These are phyloP conservation scores for Nymphaea thermarum DNA, from an alignment of 164 flowering plant genomes.

Conservation along the genomic window DNA sequence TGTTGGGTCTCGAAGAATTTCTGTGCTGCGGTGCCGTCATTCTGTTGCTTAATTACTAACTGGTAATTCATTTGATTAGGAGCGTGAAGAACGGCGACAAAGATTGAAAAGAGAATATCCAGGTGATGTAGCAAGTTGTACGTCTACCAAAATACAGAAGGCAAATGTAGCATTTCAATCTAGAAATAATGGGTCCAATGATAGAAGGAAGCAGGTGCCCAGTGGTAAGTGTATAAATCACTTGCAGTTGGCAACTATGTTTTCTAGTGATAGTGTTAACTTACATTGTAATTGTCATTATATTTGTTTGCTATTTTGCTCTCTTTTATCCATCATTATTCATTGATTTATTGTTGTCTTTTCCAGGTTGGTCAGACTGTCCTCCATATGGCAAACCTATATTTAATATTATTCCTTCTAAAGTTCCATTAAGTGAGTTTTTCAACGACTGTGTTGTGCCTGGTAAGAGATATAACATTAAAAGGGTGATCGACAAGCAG, in stretches of 20 bases:
- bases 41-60: slow-evolving; percentile 1
- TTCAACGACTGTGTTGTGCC: slow-evolving; percentile 57
- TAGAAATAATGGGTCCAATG: slow-evolving; percentile 26
- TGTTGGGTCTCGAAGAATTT: not conserved
- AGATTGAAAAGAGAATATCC: slow-evolving; percentile 58
- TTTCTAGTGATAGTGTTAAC: too few relatives aligned
- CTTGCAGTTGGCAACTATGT: not conserved
- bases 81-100: slow-evolving; percentile 78
- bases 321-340: not conserved
- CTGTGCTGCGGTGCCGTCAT: not conserved
- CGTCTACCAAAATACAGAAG: slow-evolving; percentile 18
- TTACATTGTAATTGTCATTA: too few relatives aligned
- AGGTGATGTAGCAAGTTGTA: slow-evolving; percentile 35
- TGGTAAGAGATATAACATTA: slow-evolving; percentile 86
- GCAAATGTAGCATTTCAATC: slow-evolving; percentile 25
- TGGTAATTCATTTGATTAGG: slow-evolving; percentile 26
- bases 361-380: slow-evolving; percentile 91
- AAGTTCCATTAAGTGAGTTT: slow-evolving; percentile 79
- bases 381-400: slow-evolving; percentile 64
- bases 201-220: slow-evolving; percentile 56
- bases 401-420: slow-evolving; percentile 61
- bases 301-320: not conserved
- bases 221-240: slow-evolving; percentile 24
- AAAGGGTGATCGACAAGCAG: slow-evolving; percentile 77
- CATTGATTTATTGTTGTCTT: not conserved